phyloP scores from a whole-genome alignment of 1,139 yeast species.

The Kodamaea derodonti region DNA sequence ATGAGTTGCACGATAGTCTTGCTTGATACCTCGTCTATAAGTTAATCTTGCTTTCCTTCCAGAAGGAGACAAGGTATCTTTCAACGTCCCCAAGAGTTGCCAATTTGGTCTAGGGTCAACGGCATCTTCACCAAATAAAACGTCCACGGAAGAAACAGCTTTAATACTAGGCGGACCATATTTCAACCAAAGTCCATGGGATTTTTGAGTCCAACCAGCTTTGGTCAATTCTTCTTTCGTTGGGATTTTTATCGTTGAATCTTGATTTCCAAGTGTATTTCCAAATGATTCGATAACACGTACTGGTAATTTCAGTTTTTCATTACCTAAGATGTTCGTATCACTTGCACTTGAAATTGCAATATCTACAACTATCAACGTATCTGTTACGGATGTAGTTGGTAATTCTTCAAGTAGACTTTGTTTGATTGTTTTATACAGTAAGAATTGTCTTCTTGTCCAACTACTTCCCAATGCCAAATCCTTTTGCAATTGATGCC shows the following conservation, averaged over 20 bases:
- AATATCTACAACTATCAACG: constrained; percentile 33
- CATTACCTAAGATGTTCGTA: constrained; percentile 30
- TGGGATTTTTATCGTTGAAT: constrained; percentile 25
- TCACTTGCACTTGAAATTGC: constrained; percentile 31
- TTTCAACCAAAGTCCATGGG: constrained; percentile 49
- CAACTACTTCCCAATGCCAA: constrained; percentile 33
- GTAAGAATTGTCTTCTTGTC: constrained; percentile 28
- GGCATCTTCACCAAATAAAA: constrained; percentile 69
- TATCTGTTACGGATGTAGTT: constrained; percentile 3
- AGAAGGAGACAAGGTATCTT: constrained; percentile 17
- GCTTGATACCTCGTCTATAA: constrained; percentile 22
- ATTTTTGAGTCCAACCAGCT: constrained; percentile 35
- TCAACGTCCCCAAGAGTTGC: constrained; percentile 40
- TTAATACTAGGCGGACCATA: constrained; percentile 27
- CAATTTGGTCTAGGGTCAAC: constrained; percentile 77
- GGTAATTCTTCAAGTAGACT: constrained; percentile 15
- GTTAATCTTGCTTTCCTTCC: constrained; percentile 25
- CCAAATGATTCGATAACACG: constrained; percentile 25
- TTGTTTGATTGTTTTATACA: constrained; percentile 28
- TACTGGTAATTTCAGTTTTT: constrained; percentile 25
- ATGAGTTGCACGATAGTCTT: constrained; percentile 21
- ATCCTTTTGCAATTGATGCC: constrained; percentile 39
- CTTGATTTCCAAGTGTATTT: no score
- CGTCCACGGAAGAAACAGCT: constrained; percentile 47
- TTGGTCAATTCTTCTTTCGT: constrained; percentile 24